Conservation (phyloP, 2,329 filamentous ascomycete genomes). For the Penicillium italicum region DNA sequence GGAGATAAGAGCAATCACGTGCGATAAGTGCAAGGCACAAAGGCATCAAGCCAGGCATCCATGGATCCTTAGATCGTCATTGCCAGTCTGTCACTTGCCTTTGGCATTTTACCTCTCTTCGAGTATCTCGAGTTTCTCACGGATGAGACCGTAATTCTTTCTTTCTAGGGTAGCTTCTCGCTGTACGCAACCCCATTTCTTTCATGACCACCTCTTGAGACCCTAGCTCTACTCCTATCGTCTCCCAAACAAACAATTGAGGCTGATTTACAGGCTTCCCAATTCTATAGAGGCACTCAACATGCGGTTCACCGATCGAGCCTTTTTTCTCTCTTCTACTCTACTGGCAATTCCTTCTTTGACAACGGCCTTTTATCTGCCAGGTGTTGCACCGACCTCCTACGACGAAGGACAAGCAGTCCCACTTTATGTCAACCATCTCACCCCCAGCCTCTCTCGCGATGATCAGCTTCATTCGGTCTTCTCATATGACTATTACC, state of each 20-base stretch:
- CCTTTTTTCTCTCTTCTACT: constrained; percentile 29
- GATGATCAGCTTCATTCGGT: constrained; percentile 86
- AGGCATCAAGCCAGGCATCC: neutral
- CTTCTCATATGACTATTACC: constrained; percentile 95
- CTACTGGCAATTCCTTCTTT: constrained; percentile 33
- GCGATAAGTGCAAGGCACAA: neutral
- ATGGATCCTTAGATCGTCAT: constrained; percentile 7
- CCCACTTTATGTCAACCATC: constrained; percentile 85
- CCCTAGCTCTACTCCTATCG: neutral
- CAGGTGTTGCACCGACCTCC: constrained; percentile 88
- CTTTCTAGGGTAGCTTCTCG: neutral
- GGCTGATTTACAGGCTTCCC: constrained; percentile 13
- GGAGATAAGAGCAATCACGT: constrained; percentile 12
- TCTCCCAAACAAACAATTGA: constrained; percentile 12
- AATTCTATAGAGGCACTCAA: constrained; percentile 20
- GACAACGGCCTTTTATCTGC: constrained; percentile 82
- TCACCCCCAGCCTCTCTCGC: constrained; percentile 76
- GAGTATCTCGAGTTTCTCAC: neutral
- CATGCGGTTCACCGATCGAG: constrained; percentile 37
- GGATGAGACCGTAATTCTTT: constrained; percentile 2
- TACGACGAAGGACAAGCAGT: constrained; percentile 78
- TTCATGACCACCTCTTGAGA: neutral
- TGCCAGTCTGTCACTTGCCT: constrained; percentile 8
- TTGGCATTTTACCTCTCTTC: constrained; percentile 3
- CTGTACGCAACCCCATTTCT: neutral